Base-by-base conservation (phyloP, 352 stramenopile genomes). In the Elongisporangium anandrum region DNA sequence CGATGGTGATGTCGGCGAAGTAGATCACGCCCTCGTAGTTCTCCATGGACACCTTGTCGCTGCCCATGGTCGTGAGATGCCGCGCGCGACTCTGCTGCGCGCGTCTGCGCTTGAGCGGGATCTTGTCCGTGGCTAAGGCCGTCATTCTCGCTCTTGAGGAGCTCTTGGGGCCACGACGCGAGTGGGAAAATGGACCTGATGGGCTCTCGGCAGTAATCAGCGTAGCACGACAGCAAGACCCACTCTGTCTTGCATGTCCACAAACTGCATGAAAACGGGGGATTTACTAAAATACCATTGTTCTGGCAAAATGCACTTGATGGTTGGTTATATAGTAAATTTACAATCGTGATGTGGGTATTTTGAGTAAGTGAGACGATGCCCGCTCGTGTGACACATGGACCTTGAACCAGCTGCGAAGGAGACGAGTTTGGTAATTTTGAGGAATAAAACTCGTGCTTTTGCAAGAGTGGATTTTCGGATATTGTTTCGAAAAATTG, bases 21-120 rank as follows among this genome's bases (percentile, higher is more conserved):
- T 90, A 93, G 57, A 86, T 86, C 20, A 78, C 77, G 39, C 73
- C 73, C 26, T 75, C 57, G 67, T 87, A 87, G 57, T 82, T 86
- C 54, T 67, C 64, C 62, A 87, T 68, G 26, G 65, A 55, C 38
- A 87, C 54, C 21, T 61, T 55, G 50, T 71, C 39, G 24, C 51
- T 54, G 34, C 51, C 51, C 39, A 52, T 66, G 49, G 62, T 34
- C 23, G 59, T 21, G 6, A 66, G 17, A 12, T 45, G 13, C 1
- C 34, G 34, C 34, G 34, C 34, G 34, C 34, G 34, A 45, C 34
- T 45, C 34, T 45, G 34, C 34, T 45, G 34, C 13, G 54, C 39
- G 38, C 60, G 60, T 41, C 62, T 55, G 49, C 60, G 60, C 34
- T 56, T 63, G 16, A 66, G 54, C 23, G 60, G 60, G 20, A 66